Conservation (phyloP, 495 filamentous ascomycete species). For the Stereocaulon alpinum region DNA sequence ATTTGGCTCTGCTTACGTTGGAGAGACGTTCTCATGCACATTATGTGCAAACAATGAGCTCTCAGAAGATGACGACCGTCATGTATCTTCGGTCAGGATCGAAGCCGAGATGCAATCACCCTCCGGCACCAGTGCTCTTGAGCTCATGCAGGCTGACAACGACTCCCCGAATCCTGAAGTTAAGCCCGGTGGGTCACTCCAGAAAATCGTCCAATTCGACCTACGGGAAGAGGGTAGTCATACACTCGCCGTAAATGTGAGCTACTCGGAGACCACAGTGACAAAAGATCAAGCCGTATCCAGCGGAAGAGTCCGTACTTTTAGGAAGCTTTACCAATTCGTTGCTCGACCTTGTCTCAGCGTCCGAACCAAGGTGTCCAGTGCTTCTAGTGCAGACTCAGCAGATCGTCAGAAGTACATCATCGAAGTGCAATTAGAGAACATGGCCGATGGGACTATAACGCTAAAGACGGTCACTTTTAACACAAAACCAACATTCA, state of each 20-base stretch:
- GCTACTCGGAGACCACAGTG: slow-evolving; percentile 60
- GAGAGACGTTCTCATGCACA: slow-evolving; percentile 89
- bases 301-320: slow-evolving; percentile 67
- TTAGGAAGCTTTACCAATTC: slow-evolving; percentile 95
- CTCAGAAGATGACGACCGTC: slow-evolving; percentile 34
- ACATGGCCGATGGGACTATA: slow-evolving; percentile 52
- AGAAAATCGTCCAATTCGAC: slow-evolving; percentile 76
- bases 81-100: slow-evolving; percentile 66
- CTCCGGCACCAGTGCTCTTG: slow-evolving; percentile 46
- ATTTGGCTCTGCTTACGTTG: slow-evolving; percentile 91
- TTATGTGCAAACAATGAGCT: slow-evolving; percentile 90
- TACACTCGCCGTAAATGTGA: slow-evolving; percentile 86
- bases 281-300: slow-evolving; percentile 26
- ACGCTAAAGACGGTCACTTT: slow-evolving; percentile 39
- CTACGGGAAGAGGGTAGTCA: slow-evolving; percentile 91
- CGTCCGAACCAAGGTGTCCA: slow-evolving; percentile 76
- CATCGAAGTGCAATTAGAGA: slow-evolving; percentile 91
- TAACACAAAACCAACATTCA: slow-evolving; percentile 46
- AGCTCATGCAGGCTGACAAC: slow-evolving; percentile 38
- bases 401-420: slow-evolving; percentile 45
- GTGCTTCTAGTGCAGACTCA: slow-evolving; percentile 38
- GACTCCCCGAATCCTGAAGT: slow-evolving; percentile 38
- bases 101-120: slow-evolving; percentile 94
- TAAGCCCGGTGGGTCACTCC: slow-evolving; percentile 57
- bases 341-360: slow-evolving; percentile 79